These are phyloP conservation scores for Coemansia sp. DNA, from an alignment of 192 early-diverging fungal genomes.

Conservation along the genomic window DNA sequence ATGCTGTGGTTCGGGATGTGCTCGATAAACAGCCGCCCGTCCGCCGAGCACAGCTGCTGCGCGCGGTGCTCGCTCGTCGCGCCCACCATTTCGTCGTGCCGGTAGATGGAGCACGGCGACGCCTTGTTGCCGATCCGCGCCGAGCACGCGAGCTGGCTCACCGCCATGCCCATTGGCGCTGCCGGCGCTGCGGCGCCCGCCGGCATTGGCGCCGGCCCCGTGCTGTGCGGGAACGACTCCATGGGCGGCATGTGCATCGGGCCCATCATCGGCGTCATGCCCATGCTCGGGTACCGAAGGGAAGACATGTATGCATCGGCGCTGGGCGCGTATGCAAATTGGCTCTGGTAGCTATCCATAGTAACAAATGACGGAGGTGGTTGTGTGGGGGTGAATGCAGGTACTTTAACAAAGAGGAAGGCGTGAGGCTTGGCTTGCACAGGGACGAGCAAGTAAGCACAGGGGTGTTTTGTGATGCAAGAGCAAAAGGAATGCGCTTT, in stretches of 20 bases:
- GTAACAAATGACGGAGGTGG: background rate
- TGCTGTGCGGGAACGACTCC: too few species aligned
- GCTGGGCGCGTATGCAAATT: constrained; percentile 48
- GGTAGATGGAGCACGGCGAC: constrained; percentile 44
- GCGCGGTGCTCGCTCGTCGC: constrained; percentile 26
- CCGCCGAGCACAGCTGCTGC: constrained; percentile 38
- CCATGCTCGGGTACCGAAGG: constrained; percentile 28
- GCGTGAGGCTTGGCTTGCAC: background rate
- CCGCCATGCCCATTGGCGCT: background rate
- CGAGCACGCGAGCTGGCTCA: constrained; percentile 11
- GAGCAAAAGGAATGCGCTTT: constrained; percentile 4
- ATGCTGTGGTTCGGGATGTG: constrained; percentile 47
- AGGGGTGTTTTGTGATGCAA: constrained; percentile 5
- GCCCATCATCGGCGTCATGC: constrained; percentile 38
- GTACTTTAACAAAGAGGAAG: constrained; percentile 7
- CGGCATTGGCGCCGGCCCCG: too few species aligned
- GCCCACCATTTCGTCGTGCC: constrained; percentile 26
- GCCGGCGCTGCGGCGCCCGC: background rate
- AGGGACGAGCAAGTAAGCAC: too few species aligned
- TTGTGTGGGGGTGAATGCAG: background rate
- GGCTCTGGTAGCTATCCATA: constrained; percentile 48
- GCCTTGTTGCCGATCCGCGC: constrained; percentile 14
- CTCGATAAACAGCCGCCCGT: constrained; percentile 45
- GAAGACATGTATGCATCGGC: constrained; percentile 35
- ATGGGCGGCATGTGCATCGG: constrained; percentile 20